Evolutionary conservation across 2,329 filamentous ascomycete species (phyloP).

Genomic region (Verticillium nonalfalfae): DNA sequence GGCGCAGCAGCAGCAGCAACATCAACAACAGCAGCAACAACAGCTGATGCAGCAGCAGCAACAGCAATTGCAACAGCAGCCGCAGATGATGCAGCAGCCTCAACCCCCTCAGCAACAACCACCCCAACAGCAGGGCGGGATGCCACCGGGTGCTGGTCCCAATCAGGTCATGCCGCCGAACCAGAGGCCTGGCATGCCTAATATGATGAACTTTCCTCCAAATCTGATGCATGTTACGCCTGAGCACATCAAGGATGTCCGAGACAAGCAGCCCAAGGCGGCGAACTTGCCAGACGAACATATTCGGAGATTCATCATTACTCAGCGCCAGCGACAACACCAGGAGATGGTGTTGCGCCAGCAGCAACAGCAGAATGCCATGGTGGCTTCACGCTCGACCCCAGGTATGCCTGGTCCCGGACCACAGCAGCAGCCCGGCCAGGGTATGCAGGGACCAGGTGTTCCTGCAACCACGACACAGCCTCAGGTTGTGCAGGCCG

Average conservation of each 20-base stretch:
- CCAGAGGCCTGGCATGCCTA: conserved; percentile 10
- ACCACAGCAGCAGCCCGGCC: conserved; percentile 16
- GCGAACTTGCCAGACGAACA: conserved; percentile 15
- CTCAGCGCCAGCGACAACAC: conserved; percentile 6
- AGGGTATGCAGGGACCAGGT: conserved; percentile 15
- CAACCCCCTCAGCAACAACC: conserved; percentile 15
- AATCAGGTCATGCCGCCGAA: conserved; percentile 4
- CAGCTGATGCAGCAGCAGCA: conserved; percentile 23
- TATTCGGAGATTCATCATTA: conserved; percentile 9
- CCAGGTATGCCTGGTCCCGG: conserved; percentile 10
- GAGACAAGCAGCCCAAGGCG: conserved; percentile 14
- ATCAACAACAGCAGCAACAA: conserved; percentile 15
- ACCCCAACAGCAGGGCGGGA: conserved; percentile 10
- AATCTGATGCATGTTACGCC: conserved; percentile 15
- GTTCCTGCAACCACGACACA: conserved; percentile 2
- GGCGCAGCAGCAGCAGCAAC: conserved; percentile 16
- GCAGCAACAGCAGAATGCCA: conserved; percentile 1
- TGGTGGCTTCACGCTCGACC: conserved; percentile 17
- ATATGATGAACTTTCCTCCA: conserved; percentile 11
- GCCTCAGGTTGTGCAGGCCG: background rate
- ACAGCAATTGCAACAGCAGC: conserved; percentile 18
- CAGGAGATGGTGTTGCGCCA: conserved; percentile 8
- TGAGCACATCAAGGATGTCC: conserved; percentile 17
- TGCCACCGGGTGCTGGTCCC: conserved; percentile 3
- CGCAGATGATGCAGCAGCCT: conserved; percentile 14